Base-by-base conservation (phyloP, 257 asterid genomes). In the Linderniella brevidens region DNA sequence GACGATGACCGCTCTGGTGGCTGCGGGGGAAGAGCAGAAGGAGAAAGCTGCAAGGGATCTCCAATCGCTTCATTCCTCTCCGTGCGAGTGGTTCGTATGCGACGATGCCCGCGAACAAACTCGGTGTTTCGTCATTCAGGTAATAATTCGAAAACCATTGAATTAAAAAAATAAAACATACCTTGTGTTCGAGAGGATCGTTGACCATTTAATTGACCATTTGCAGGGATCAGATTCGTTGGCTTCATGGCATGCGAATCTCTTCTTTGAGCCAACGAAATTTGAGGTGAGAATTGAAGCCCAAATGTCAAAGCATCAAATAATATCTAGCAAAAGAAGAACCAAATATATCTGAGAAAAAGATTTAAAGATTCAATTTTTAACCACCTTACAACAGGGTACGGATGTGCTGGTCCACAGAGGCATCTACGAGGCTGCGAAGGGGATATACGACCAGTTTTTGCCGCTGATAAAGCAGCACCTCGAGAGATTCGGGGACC, bases 391-490 rank as follows among this genome's bases (percentile, higher is more conserved):
- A 35, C 19, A 85, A 35, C 19, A 85, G 96, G 88, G 72, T 17
- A 79, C 74, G 12, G 59, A 75, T 55, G 95, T 71, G 58, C 64
- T 83, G 37, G 93, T 83, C 50, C 95, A 87, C 37, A 69, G 95
- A 58, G 97, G 97, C 46, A 87, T 83, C 17, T 86, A 86, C 50
- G 94, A 86, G 69, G 97, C 97, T 35, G 94, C 97, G 36, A 86
- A 86, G 55, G 97, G 94, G 19, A 77, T 86, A 57, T 82, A 79
- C 14, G 74, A 82, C 35, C 93, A 79, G 17, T 78, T 82, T 75
- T 53, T 79, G 85, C 97, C 93, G 9, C 84, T 77, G 54, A 79
- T 87, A 49, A 57, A 51, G 19, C 69, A 66, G 55, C 97, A 82
- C 40, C 51, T 79, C 25, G 29, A 59, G 17, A 69, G 68, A 72